Percentiles rank a stretch among this genome's conserved stretches.
phyloP scores from a whole-genome alignment of 768 basidiomycete species.

The Suillus lakei region DNA sequence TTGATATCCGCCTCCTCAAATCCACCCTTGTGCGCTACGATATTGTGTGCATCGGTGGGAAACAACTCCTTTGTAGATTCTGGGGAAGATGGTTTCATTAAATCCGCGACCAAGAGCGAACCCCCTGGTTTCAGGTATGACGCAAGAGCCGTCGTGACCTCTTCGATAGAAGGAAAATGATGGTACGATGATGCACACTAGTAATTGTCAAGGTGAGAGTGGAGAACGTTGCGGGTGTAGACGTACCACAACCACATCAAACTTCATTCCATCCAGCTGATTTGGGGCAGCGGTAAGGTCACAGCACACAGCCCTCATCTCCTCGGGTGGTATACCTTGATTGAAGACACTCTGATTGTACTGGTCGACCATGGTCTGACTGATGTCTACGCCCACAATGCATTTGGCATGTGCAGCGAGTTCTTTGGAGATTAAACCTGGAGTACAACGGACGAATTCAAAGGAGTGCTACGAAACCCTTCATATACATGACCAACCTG shows the following conservation, averaged over 20 bases:
- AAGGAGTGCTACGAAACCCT: neutral
- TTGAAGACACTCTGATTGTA: slow-evolving; percentile 63
- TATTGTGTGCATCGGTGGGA: slow-evolving; percentile 39
- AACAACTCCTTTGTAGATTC: slow-evolving; percentile 32
- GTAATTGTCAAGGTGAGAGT: neutral
- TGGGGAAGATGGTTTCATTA: slow-evolving; percentile 34
- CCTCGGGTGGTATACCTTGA: slow-evolving; percentile 65
- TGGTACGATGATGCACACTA: slow-evolving; percentile 72
- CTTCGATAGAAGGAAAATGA: slow-evolving; percentile 56
- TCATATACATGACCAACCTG: slow-evolving; percentile 45
- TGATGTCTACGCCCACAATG: slow-evolving; percentile 79
- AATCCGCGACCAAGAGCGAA: slow-evolving; percentile 60
- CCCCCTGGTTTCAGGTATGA: slow-evolving; percentile 67
- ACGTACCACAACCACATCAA: slow-evolving; percentile 75
- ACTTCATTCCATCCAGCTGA: slow-evolving; percentile 57
- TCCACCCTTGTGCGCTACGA: slow-evolving; percentile 61
- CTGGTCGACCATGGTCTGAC: slow-evolving; percentile 66
- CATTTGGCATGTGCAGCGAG: slow-evolving; percentile 63
- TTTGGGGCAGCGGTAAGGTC: slow-evolving; percentile 52
- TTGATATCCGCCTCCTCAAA: slow-evolving; percentile 55
- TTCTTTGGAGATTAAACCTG: slow-evolving; percentile 67
- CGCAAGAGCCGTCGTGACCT: slow-evolving; percentile 56
- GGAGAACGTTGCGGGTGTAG: neutral
- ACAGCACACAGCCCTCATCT: slow-evolving; percentile 66
- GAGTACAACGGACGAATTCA: neutral